Evolutionary conservation across 495 filamentous ascomycete genomes (phyloP), one percentile per base, ranked within the genome.

Genomic region (Xylaria intraflava): DNA sequence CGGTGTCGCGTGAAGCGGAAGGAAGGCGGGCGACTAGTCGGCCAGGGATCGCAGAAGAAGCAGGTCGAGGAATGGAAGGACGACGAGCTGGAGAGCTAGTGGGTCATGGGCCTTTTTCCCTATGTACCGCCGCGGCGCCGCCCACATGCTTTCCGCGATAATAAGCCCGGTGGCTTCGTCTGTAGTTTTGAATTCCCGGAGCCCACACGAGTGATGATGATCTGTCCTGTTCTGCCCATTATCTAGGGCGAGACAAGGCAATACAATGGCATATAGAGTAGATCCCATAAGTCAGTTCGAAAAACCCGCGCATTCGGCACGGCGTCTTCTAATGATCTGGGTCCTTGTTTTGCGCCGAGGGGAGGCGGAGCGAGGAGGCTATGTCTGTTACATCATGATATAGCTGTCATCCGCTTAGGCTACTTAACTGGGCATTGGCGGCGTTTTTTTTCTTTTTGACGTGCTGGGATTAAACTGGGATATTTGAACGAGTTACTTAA

Each of bases 1-100:
- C 89, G 85, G 74, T 94, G 89, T 66, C 82, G 93, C 24, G 92
- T 99, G 10, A 99, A 97, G 83, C 77, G 93, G 52, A 85, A 86
- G 57, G 82, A 90, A 58, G 89, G 90, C 4, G 88, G 70, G 58
- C 81, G 75, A 69, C 86, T 75, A 72, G 88, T 74, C 53, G 79
- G 75, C 1, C 63, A 66, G 56, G 60, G 56, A 2, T 10, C 75
- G 67, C 35, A 68, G 74, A 62, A 16, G 72, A 75, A 45, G 76
- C 78, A 56, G 31, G 77, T 11, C 72, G 74, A 48, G 11, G 42
- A 38, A 19, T 57, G 55, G 55, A 46, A 59, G 16, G 56, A 51
- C 6, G 53, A 49, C 30, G 53, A 56, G 31, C 27, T 58, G 12
- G 26, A 52, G 50, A 54, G 41, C 31, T 54, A 14, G 24, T 27